Evolutionary conservation across 2,329 filamentous ascomycete species (phyloP).

Genomic region (Paecilomyces variotii): DNA sequence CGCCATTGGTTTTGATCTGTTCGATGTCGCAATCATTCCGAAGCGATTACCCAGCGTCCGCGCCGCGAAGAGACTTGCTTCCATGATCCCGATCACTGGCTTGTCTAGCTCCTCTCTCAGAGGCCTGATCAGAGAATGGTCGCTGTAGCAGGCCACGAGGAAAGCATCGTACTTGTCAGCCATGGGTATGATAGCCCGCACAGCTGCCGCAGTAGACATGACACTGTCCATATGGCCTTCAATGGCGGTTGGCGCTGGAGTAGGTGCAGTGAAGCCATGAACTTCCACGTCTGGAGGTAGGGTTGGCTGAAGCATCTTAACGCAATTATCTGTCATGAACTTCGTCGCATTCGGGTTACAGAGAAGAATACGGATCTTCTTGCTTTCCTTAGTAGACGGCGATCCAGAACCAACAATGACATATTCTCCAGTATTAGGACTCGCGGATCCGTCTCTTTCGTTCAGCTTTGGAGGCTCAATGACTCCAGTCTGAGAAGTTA

Average conservation of each 20-base stretch:
- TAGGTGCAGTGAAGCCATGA: constrained; percentile 44
- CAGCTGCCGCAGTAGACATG: constrained; percentile 42
- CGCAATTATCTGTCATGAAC: constrained; percentile 42
- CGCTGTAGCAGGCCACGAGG: constrained; percentile 43
- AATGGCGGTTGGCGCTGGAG: constrained; percentile 43
- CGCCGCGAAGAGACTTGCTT: constrained; percentile 43
- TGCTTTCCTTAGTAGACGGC: not conserved
- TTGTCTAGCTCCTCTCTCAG: constrained; percentile 39
- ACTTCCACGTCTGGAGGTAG: constrained; percentile 42
- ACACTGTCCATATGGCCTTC: constrained; percentile 44
- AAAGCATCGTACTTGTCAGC: constrained; percentile 40
- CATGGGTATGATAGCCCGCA: constrained; percentile 34
- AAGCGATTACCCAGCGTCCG: constrained; percentile 42
- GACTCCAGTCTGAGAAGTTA: constrained; percentile 21
- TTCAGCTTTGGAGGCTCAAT: constrained; percentile 31
- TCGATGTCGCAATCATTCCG: constrained; percentile 37
- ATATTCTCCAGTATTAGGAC: not conserved
- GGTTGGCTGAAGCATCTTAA: constrained; percentile 35
- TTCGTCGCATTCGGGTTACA: constrained; percentile 43
- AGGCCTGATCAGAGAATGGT: constrained; percentile 40
- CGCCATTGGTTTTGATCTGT: constrained; percentile 33
- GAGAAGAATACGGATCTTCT: constrained; percentile 33
- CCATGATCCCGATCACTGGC: constrained; percentile 45
- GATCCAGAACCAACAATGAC: not conserved
- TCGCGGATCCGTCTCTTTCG: not conserved